Evolutionary conservation across 176 grass and related monocot species (phyloP).

Genomic region (Eremochloa ophiuroides): DNA sequence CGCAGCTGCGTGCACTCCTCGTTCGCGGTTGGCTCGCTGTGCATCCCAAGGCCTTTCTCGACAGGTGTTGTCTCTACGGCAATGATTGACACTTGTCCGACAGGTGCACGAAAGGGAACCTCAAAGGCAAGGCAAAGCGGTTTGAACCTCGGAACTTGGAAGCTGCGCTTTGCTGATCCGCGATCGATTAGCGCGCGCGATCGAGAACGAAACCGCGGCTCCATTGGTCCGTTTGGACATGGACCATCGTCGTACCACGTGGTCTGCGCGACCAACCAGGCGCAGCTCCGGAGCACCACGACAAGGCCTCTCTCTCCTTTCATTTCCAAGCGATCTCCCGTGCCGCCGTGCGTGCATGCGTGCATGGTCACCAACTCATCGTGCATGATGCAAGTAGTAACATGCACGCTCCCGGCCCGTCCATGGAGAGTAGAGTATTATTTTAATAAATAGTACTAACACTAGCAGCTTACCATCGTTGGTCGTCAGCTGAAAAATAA

Average conservation of each 20-base stretch:
- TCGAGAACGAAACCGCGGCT: neutral
- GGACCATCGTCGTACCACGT: constrained; percentile 19
- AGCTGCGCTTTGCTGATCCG: neutral
- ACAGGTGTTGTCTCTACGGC: constrained; percentile 36
- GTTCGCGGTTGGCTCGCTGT: neutral
- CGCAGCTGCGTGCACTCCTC: neutral
- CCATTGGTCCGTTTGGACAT: neutral
- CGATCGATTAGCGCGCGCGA: constrained; percentile 5
- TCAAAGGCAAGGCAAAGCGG: neutral
- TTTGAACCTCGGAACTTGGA: constrained; percentile 20
- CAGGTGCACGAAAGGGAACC: neutral
- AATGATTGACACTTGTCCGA: constrained; percentile 53
- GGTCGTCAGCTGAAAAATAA: no score
- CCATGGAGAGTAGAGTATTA: no score
- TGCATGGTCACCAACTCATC: neutral
- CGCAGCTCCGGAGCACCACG: constrained; percentile 28
- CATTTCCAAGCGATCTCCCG: constrained; percentile 5
- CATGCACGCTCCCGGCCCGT: neutral
- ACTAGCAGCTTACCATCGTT: no score
- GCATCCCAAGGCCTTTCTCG: constrained; percentile 21
- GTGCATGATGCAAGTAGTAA: constrained; percentile 17
- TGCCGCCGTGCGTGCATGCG: no score
- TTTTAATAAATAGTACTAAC: no score
- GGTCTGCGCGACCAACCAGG: neutral
- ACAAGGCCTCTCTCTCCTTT: constrained; percentile 12